Evolutionary conservation across 1,284 basidiomycete genomes (phyloP).

Genomic region (Vanrija sp.): DNA sequence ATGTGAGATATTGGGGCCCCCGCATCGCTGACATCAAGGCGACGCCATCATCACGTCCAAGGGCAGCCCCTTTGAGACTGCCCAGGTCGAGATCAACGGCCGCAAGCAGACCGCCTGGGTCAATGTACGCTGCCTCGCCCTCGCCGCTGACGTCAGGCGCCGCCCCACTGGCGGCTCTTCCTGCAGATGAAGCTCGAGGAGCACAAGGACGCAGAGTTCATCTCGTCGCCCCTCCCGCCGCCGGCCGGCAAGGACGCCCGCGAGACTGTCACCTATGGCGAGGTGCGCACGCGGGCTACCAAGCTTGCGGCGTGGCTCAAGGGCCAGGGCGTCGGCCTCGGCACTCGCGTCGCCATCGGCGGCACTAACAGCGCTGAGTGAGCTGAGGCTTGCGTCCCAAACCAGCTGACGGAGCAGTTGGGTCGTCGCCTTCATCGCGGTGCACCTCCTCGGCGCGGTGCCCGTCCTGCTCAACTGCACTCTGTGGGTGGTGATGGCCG

Average conservation of each 20-base stretch:
- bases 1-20: too few species aligned
- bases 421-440: constrained; percentile 35
- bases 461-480: constrained; percentile 38
- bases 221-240: constrained; percentile 25
- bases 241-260: background rate
- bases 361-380: constrained; percentile 35
- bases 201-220: constrained; percentile 15
- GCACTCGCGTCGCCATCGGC: constrained; percentile 33
- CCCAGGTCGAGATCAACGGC: constrained; percentile 27
- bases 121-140: constrained; percentile 4
- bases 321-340: constrained; percentile 25
- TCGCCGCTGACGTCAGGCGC: constrained; percentile 4
- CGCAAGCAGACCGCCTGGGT: constrained; percentile 33
- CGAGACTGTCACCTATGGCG: background rate
- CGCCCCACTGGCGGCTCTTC: constrained; percentile 30
- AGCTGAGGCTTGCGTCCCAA: constrained; percentile 26
- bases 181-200: constrained; percentile 16
- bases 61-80: constrained; percentile 39
- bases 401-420: constrained; percentile 17
- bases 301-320: constrained; percentile 20
- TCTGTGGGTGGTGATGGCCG: constrained; percentile 23
- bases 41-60: constrained; percentile 36
- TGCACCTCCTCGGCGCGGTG: constrained; percentile 38
- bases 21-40: constrained; percentile 19
- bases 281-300: too few species aligned